These are phyloP conservation scores for Xerocomus spinulosus DNA, from an alignment of 768 basidiomycete genomes.

Conservation along the genomic window DNA sequence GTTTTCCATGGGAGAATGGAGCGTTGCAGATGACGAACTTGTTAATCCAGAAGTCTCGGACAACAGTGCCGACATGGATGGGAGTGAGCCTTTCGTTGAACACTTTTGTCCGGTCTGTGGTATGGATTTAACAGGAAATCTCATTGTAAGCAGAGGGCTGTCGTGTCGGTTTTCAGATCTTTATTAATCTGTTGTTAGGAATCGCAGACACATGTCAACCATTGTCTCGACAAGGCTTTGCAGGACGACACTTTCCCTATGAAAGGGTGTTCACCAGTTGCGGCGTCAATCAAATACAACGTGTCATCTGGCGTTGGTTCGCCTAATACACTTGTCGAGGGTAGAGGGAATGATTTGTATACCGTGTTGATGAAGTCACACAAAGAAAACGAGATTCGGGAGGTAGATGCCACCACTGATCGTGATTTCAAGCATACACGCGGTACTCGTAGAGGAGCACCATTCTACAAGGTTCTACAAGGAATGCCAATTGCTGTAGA, in stretches of 20 bases:
- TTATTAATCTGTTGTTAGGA: constrained; percentile 35
- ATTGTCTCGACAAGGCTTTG: constrained; percentile 44
- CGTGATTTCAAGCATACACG: constrained; percentile 43
- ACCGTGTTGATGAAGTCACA: constrained; percentile 86
- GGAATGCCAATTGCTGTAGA: constrained; percentile 99
- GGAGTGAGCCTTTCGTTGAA: constrained; percentile 9
- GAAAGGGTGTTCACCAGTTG: neutral
- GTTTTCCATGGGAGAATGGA: constrained; percentile 54
- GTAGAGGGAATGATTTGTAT: constrained; percentile 45
- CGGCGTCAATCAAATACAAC: neutral
- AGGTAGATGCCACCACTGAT: constrained; percentile 56
- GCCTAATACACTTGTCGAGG: neutral
- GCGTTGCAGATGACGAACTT: constrained; percentile 68
- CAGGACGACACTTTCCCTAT: neutral
- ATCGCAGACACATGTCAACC: constrained; percentile 51
- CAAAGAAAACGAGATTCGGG: constrained; percentile 81
- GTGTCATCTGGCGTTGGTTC: neutral
- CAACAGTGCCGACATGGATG: constrained; percentile 16
- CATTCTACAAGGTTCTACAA: constrained; percentile 93
- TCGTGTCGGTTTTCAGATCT: neutral
- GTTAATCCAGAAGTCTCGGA: constrained; percentile 31
- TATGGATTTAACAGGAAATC: constrained; percentile 6
- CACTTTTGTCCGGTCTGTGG: constrained; percentile 27
- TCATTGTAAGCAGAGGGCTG: constrained; percentile 22
- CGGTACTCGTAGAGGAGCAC: constrained; percentile 65